Percentiles rank a stretch among this genome's conserved stretches.
Evolutionary conservation across 768 basidiomycete species (phyloP).

Genomic region (Xerocomus potaroensis): DNA sequence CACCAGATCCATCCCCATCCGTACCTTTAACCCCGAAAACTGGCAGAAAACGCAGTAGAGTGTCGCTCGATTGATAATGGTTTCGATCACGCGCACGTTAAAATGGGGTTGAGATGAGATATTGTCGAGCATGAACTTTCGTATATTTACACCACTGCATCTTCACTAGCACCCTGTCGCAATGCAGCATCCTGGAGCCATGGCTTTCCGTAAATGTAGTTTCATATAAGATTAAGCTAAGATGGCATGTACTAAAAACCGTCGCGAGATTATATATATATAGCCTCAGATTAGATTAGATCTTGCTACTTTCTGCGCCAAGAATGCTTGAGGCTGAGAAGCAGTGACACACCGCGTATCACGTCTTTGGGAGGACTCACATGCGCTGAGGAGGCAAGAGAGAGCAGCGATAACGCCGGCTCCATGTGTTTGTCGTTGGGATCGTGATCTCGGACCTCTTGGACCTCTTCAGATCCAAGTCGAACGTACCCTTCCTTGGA

Average conservation of each 20-base stretch:
- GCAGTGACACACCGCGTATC: conserved; percentile 25
- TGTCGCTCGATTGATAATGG: conserved; percentile 23
- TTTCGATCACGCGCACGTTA: conserved; percentile 14
- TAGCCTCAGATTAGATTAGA: conserved; percentile 14
- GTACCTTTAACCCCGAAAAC: conserved; percentile 19
- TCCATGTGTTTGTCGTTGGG: conserved; percentile 14
- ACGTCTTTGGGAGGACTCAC: conserved; percentile 18
- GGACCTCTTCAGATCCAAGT: conserved; percentile 17
- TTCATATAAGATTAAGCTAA: conserved; percentile 11
- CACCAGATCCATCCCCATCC: conserved; percentile 13
- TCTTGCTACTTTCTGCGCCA: conserved; percentile 21
- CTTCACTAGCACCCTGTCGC: conserved; percentile 22
- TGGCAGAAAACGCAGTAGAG: conserved; percentile 33
- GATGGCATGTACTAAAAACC: conserved; percentile 24
- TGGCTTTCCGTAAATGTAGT: conserved; percentile 27
- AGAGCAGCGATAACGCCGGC: conserved; percentile 30
- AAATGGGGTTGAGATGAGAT: conserved; percentile 14
- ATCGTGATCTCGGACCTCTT: conserved; percentile 7
- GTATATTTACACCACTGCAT: conserved; percentile 28
- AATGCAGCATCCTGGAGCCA: conserved; percentile 21
- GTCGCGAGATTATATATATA: too few relatives aligned
- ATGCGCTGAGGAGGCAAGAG: conserved; percentile 18
- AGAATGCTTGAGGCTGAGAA: conserved; percentile 29
- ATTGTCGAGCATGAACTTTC: conserved; percentile 24
- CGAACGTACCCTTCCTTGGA: conserved; percentile 14